phyloP scores from a whole-genome alignment of 192 early-diverging fungal genomes.

The Podila verticillata region DNA sequence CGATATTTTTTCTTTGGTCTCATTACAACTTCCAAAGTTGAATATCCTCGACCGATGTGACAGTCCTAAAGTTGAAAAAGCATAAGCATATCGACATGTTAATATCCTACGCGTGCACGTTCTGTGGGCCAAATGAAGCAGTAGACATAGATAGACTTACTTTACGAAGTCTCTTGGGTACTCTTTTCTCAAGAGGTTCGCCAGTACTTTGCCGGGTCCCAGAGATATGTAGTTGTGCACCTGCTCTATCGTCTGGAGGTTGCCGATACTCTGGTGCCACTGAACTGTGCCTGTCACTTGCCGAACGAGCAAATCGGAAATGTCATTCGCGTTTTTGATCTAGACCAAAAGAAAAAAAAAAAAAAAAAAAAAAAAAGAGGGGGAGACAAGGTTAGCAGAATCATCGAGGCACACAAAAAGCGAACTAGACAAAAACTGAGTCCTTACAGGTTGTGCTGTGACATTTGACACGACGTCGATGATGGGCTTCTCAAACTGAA shows the following conservation, averaged over 20 bases:
- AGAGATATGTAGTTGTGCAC: slow-evolving; percentile 83
- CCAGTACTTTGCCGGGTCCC: slow-evolving; percentile 88
- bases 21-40: slow-evolving; percentile 40
- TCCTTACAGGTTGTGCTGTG: slow-evolving; percentile 79
- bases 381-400: background rate
- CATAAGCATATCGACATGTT: background rate
- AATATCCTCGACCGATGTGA: slow-evolving; percentile 42
- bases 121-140: background rate
- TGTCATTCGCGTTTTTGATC: slow-evolving; percentile 60
- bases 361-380: background rate
- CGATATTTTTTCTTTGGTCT: background rate
- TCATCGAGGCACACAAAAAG: background rate
- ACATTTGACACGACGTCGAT: slow-evolving; percentile 95
- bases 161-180: slow-evolving; percentile 69
- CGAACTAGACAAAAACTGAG: too few species aligned
- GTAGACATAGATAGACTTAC: background rate
- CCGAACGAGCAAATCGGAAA: slow-evolving; percentile 72
- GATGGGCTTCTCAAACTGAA: slow-evolving; percentile 75
- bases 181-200: slow-evolving; percentile 90
- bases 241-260: slow-evolving; percentile 75
- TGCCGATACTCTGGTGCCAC: slow-evolving; percentile 88
- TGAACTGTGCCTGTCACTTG: slow-evolving; percentile 90
- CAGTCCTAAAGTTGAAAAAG: slow-evolving; percentile 10
- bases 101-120: background rate
- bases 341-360: slow-evolving; percentile 31